Base-by-base conservation (phyloP, 495 filamentous ascomycete species). In the Xylaria palmicola region DNA sequence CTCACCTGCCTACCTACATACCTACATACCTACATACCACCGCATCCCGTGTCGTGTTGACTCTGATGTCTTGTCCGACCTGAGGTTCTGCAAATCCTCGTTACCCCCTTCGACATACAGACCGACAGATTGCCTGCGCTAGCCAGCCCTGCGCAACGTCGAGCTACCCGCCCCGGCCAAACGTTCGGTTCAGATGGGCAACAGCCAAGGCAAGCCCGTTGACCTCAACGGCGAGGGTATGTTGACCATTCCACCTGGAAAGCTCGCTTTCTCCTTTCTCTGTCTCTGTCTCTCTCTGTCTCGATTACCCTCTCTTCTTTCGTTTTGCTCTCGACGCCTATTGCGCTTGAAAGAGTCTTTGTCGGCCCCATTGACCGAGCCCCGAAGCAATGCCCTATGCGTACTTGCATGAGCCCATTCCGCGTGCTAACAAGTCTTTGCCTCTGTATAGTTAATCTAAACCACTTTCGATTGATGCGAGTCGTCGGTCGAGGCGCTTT, bases 401-500 rank as follows among this genome's bases (percentile, higher is more conserved):
- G 51, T 59, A 65, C 58, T 57, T 15, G 36, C 48, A 48, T n/a
- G 27, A 55, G 36, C 43, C 49, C 37, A n/a, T 30, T 62, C 24
- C 49, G 34, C 47, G 26, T 52, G 44, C 63, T 71, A 67, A 61
- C 40, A 32, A 53, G 55, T 55, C 65, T 57, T 68, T 59, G 47
- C 61, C 24, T 30, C 19, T 51, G 17, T 15, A 22, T 65, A 97
- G 94, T 96, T 66, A 97, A 96, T 76, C 87, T 98, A 65, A 97
- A 97, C 68, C 95, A 98, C 72, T 98, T 98, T 72, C 89, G 92
- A 65, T 84, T 98, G 26, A 81, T 98, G 34, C 87, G 94, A 68
- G 94, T 98, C 61, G 94, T 98, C 56, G 94, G 94, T 49, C 96
- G 96, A 72, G 94, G 94, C 68, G 95, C 94, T 19, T 98, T 98